A percentile compares a stretch with the other conserved stretches of the same genome.
phyloP scores from a whole-genome alignment of 257 asterid species.

The Primulina tabacum region DNA sequence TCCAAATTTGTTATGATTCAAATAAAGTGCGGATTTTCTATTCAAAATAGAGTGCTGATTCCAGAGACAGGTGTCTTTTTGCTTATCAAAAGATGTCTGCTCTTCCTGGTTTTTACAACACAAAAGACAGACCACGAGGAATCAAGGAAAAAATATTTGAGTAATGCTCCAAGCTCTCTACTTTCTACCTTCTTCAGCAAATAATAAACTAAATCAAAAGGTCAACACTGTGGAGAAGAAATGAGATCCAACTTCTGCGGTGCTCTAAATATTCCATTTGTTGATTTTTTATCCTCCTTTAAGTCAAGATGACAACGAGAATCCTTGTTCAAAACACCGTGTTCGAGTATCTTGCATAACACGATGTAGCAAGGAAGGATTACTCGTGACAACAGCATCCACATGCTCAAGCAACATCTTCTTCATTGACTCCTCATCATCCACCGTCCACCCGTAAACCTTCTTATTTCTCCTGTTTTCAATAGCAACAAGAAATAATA shows the following conservation, averaged over 20 bases:
- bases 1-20: no score
- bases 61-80: no score
- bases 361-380: conserved; percentile 68
- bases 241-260: no score
- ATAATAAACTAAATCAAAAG: neutral
- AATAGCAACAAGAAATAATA: neutral
- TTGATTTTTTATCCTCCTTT: neutral
- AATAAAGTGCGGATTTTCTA: no score
- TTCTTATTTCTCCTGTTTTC: conserved; percentile 72
- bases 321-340: conserved; percentile 68
- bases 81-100: no score
- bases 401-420: conserved; percentile 62
- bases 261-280: neutral
- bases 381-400: conserved; percentile 81
- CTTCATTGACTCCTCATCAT: conserved; percentile 69
- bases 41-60: no score
- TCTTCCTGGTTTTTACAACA: no score
- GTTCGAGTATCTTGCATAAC: conserved; percentile 61
- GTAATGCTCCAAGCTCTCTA: no score
- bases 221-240: neutral
- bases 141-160: no score
- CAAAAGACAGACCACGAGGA: no score
- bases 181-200: neutral
- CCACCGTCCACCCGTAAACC: conserved; percentile 91
- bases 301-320: conserved; percentile 36